Base-by-base conservation (phyloP, 2,329 filamentous ascomycete genomes). In the Diaporthe citrichinensis region DNA sequence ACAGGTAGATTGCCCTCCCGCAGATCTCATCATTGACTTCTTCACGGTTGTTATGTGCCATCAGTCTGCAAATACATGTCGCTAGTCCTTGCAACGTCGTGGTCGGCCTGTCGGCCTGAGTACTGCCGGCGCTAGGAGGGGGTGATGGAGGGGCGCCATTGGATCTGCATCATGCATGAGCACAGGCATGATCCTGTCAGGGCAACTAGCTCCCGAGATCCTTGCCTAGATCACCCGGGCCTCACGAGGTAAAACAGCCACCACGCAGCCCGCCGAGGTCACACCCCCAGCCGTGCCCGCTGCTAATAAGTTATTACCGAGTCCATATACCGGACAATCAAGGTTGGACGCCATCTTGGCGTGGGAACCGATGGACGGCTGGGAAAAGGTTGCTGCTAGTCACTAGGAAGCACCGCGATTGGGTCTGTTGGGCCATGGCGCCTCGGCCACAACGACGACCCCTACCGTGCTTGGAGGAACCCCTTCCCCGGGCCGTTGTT, bases 141-240 rank as follows among this genome's bases (percentile, higher is more conserved):
- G 46, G 15, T 14, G 12, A 68, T 53, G 65, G 46, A 55, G 49
- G 65, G 65, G n/a, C 28, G 34, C n/a, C 6, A 25, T 14, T 34
- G 65, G 65, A 69, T 69, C 65, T 69, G 44, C 65, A 23, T 41
- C 65, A 69, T 69, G 65, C 65, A 69, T 55, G 17, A 23, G 34
- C 49, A 53, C 65, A 69, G 65, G 49, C 65, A 69, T 55, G n/a
- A 69, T 41, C 65, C 65, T 69, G 65, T 55, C 49, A 69, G n/a
- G 49, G 6, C 36, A 34, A 39, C 49, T 69, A 69, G 65, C 65
- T 69, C 49, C 65, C 65, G 65, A 69, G 49, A 69, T 39, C 65
- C 65, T 55, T 12, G 65, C 65, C 49, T 69, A 46, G 65, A 68
- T 51, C 65, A 53, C 31, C 65, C 65, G 65, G 65, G 46, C 31